Conservation (phyloP, 345 rosid species). For the Salix viminalis region DNA sequence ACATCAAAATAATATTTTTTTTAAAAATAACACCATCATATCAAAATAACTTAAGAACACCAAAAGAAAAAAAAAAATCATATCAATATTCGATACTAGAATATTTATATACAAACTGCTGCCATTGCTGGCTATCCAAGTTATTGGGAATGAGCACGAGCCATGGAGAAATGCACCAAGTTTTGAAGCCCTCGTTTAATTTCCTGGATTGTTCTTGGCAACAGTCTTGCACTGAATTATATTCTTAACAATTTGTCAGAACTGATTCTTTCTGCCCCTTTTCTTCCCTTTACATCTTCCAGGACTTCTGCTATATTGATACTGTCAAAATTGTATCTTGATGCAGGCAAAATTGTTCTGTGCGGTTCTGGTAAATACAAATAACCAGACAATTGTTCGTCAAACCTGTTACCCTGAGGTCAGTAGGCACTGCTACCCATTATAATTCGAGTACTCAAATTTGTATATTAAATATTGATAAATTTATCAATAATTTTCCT, state of each 20-base stretch:
- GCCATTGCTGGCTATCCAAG: neutral
- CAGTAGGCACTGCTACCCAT: neutral
- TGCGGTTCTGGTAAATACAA: conserved; percentile 36
- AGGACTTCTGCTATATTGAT: neutral
- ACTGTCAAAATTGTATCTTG: neutral
- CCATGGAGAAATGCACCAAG: neutral
- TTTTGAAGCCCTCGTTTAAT: neutral
- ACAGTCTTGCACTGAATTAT: neutral
- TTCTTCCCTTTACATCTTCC: too few species aligned
- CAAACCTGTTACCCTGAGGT: conserved; percentile 38
- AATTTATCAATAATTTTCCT: too few species aligned
- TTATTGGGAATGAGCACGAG: neutral
- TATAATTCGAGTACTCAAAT: neutral
- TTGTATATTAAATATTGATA: too few species aligned
- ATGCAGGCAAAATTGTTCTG: conserved; percentile 37
- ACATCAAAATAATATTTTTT: too few species aligned
- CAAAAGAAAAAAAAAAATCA: too few species aligned
- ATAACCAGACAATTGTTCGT: conserved; percentile 35
- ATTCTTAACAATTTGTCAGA: neutral
- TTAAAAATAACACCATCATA: too few species aligned
- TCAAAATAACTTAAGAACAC: too few species aligned
- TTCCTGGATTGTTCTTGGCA: neutral
- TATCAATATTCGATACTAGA: too few species aligned
- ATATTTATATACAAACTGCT: neutral
- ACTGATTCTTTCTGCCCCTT: neutral